Evolutionary conservation across 2,329 filamentous ascomycete genomes (phyloP).

Genomic region (Dothideomycetes sp.): DNA sequence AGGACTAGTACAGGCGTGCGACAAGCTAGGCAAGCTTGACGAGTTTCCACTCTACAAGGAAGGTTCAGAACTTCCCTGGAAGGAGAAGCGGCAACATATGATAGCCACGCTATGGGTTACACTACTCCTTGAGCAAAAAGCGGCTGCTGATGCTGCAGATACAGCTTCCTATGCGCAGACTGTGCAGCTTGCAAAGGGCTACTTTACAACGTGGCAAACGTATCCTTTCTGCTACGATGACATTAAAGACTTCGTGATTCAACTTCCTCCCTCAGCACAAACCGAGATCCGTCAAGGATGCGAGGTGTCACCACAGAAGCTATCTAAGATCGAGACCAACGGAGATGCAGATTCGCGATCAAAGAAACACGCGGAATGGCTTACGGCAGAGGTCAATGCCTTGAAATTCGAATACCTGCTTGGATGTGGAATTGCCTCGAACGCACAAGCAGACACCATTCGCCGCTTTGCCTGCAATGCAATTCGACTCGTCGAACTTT

Average conservation of each 20-base stretch:
- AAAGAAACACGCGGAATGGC: conserved; percentile 8
- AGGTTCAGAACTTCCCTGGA: conserved; percentile 2
- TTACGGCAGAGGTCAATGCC: conserved; percentile 13
- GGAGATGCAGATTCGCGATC: neutral
- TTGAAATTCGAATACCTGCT: conserved; percentile 15
- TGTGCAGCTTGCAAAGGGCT: conserved; percentile 3
- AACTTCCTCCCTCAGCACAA: conserved; percentile 2
- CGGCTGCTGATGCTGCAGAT: neutral
- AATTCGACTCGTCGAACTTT: conserved; percentile 14
- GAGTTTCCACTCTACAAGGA: neutral
- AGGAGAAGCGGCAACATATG: conserved; percentile 5
- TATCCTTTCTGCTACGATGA: conserved; percentile 8
- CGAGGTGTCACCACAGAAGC: neutral
- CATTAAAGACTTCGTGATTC: conserved; percentile 6
- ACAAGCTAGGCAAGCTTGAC: conserved; percentile 3
- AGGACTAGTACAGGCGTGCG: conserved; percentile 5
- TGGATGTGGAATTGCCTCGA: conserved; percentile 5
- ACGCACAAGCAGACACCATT: conserved; percentile 10
- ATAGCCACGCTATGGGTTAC: conserved; percentile 4
- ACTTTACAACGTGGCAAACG: conserved; percentile 6
- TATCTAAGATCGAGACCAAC: neutral
- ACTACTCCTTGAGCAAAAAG: neutral
- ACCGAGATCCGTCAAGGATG: conserved; percentile 1
- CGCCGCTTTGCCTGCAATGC: conserved; percentile 15
- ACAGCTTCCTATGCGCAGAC: neutral